phyloP scores from a whole-genome alignment of 305 asterid species.

The Fraxinus sp. region DNA sequence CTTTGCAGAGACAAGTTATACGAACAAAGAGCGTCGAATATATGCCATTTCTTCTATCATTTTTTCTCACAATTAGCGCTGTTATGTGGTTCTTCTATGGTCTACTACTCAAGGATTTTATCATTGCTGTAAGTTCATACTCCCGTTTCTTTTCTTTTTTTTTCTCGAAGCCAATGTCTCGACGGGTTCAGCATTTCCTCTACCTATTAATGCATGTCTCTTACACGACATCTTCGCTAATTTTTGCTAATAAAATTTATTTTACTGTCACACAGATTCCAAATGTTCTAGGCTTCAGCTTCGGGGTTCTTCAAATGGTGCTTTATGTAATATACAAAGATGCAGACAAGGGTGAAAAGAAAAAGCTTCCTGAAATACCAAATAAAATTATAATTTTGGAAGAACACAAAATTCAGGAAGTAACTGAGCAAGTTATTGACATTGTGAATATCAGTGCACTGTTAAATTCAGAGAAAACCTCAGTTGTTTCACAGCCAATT shows the following conservation, averaged over 20 bases:
- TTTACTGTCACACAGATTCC: conserved; percentile 35
- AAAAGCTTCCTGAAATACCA: conserved; percentile 29
- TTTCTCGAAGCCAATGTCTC: not conserved
- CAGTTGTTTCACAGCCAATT: not conserved
- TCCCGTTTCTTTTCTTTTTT: not conserved
- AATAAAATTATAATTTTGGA: conserved; percentile 19
- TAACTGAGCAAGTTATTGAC: conserved; percentile 32
- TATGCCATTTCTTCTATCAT: conserved; percentile 5
- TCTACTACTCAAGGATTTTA: not conserved
- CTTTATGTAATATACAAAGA: conserved; percentile 40
- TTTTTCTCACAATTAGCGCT: not conserved
- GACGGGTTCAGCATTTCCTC: not conserved
- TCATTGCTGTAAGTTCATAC: conserved; percentile 7
- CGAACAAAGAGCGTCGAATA: not conserved
- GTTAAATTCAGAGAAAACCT: conserved; percentile 21
- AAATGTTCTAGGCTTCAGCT: conserved; percentile 45
- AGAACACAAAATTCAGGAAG: conserved; percentile 23
- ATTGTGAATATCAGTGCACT: conserved; percentile 26
- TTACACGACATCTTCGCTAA: not conserved
- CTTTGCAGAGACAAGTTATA: conserved; percentile 3
- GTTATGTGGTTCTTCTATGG: conserved; percentile 1
- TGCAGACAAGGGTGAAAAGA: not conserved
- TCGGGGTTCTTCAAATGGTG: conserved; percentile 49
- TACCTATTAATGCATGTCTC: not conserved
- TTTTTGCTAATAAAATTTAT: not conserved